Evolutionary conservation across 768 basidiomycete species (phyloP), one percentile per base, ranked within the genome.

Genomic region (Agrocybe pediades): DNA sequence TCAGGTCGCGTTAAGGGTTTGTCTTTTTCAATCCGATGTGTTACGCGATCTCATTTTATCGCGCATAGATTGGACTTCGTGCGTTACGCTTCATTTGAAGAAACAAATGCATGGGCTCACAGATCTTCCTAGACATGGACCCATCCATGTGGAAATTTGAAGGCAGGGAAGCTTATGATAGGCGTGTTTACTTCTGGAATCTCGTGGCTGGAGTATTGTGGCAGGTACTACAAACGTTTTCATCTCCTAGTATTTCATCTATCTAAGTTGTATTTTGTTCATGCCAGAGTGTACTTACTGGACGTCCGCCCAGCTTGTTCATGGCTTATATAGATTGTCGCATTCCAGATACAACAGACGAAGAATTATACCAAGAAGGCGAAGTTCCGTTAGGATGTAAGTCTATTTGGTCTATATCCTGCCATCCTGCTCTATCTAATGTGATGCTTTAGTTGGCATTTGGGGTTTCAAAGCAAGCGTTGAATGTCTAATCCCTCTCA

Each of bases 151-250:
- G 82, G 81, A 71, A 75, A 33, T 72, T 84, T 43, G 49, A 70
- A 41, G 79, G 74, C 11, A 77, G 72, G 47, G 80, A 81, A 41
- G 78, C 75, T 6, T 82, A 84, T 55, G 78, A 80, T 23, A 72
- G 81, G 52, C 74, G 82, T 19, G 68, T 74, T 7, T 82, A 79
- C 67, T 83, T 83, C 65, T 84, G 81, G 80, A 78, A 79, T 60
- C 66, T 83, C 25, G 65, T 82, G 57, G 51, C 72, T 21, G 75
- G 67, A 13, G 71, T 76, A n/a, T 61, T 81, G 40, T 82, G 81
- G 79, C 79, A 80, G 74, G 81, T 78, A 58, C 39, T 69, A 63
- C 30, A 15, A 42, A 29, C 23, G n/a, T 19, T 36, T 33, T 15
- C n/a, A 6, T 26, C 11, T 29, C 24, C 4, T 33, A 39, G 4